Evolutionary conservation across 2,329 filamentous ascomycete species (phyloP), one percentile per base, ranked within the genome.

Genomic region (Chaetomium strumarium): DNA sequence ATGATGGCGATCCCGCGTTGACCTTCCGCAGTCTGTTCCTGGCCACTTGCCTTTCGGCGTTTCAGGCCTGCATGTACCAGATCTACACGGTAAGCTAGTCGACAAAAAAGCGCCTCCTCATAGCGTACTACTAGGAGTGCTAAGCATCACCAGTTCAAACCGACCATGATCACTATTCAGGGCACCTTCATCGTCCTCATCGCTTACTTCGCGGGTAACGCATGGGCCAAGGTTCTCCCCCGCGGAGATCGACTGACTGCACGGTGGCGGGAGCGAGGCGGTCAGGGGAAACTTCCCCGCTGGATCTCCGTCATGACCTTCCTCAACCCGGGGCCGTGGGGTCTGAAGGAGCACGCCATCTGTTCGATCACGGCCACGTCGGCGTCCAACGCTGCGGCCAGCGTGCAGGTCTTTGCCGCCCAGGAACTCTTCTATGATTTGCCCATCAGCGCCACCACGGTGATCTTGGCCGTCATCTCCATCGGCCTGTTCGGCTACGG

Each of bases 121-220:
- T n/a, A 14, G 34, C 13, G 3, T 13, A 14, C 14, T n/a, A n/a
- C n/a, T n/a, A n/a, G n/a, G 12, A n/a, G 34, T 16, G 34, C 34
- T 37, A 37, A 37, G 14, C 17, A 6, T 31, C 30, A 3, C 24
- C 39, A 79, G 75, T 80, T 77, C 63, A 79, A 80, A 70, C 77
- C 76, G 0, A 80, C 77, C 0, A 2, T 36, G 1, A 62, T 76
- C 34, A 69, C 68, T 3, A 75, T 80, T 16, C 69, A 70, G 14
- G 76, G 77, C 36, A 80, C 76, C 0, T 81, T 80, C 50, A 78
- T 80, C 47, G 77, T 79, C 5, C 71, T 81, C 38, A 78, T 81
- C 42, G 74, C 75, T 12, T 80, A 80, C 64, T 80, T 81, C 45
- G 46, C 74, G 2, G 79, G 79, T 9, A 76, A 75, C 9, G 72